Base-by-base conservation (phyloP, 2,329 filamentous ascomycete species). In the Stromatinia cepivora region DNA sequence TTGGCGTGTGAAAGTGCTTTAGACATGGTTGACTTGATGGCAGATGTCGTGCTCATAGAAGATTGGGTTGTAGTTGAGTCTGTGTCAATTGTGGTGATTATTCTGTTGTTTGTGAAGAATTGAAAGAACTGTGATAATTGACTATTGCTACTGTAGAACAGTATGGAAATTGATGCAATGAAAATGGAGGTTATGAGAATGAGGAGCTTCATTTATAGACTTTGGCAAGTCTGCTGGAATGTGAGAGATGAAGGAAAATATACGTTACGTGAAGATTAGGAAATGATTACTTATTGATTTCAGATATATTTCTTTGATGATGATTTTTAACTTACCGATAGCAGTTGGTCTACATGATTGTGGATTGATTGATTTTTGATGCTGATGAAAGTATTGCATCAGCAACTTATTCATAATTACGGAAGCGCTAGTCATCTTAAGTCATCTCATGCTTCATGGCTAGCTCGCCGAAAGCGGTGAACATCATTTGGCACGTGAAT, bases 1-100 rank as follows among this genome's bases (percentile, higher is more conserved):
- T 91, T 92, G 75, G 88, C 89, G 80, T 90, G 86, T 50, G 84
- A 80, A 71, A 91, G 86, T 52, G 85, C 81, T 79, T 87, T 88
- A 68, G 87, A 84, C 87, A 90, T 90, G 75, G 81, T 81, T 69
- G 72, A 73, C 73, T 79, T 81, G 73, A 78, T 67, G 31, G 72
- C 68, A 75, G 78, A 81, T 73, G 70, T 57, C 20, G 69, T 67
- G 67, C 68, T 77, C 76, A 78, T 78, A 57, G 70, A 63, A 11
- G 46, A 53, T 62, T 61, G 69, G 15, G 46, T 70, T 31, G 28
- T 57, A 59, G 45, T 62, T 48, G 57, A 57, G 15, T 68, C 57
- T 61, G 71, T 70, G 22, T 61, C 36, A 36, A 48, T 56, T 61
- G 61, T 17, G 22, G 15, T 36, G 15, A 34, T 34, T 57, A 39